Evolutionary conservation across 495 filamentous ascomycete species (phyloP).

Genomic region (Durotheca rogersii): DNA sequence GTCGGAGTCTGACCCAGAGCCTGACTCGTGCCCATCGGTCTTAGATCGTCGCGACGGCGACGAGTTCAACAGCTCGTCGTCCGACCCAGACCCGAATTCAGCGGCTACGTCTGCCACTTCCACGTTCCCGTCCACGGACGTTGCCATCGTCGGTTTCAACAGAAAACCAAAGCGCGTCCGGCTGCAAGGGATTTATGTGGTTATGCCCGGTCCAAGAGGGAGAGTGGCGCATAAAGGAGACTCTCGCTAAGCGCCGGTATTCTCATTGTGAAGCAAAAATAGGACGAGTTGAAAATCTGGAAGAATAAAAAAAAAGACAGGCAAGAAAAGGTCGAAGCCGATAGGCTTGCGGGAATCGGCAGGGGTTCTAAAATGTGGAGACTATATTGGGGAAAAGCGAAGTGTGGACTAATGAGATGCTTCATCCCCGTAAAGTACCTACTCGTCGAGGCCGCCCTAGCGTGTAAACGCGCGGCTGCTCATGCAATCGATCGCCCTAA

Average conservation of each 20-base stretch:
- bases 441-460: too few species aligned
- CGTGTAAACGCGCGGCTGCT: conserved; percentile 29
- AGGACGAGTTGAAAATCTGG: conserved; percentile 13
- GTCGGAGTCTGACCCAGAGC: conserved; percentile 40
- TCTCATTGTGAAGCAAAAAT: too few species aligned
- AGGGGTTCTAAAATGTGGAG: conserved; percentile 17
- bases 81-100: conserved; percentile 29
- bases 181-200: too few species aligned
- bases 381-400: too few species aligned
- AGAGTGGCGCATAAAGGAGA: conserved; percentile 7
- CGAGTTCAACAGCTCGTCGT: conserved; percentile 20
- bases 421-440: too few species aligned
- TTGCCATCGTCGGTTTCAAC: conserved; percentile 18
- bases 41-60: neutral
- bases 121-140: conserved; percentile 18
- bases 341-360: conserved; percentile 9
- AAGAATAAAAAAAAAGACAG: conserved; percentile 4
- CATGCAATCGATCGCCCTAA: neutral
- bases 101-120: conserved; percentile 18
- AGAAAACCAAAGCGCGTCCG: conserved; percentile 9
- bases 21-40: conserved; percentile 16
- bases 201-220: too few species aligned
- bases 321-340: conserved; percentile 16
- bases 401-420: too few species aligned
- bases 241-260: conserved; percentile 16